These are phyloP conservation scores for Fusarium udum DNA, from an alignment of 2,329 filamentous ascomycete genomes.

Conservation along the genomic window DNA sequence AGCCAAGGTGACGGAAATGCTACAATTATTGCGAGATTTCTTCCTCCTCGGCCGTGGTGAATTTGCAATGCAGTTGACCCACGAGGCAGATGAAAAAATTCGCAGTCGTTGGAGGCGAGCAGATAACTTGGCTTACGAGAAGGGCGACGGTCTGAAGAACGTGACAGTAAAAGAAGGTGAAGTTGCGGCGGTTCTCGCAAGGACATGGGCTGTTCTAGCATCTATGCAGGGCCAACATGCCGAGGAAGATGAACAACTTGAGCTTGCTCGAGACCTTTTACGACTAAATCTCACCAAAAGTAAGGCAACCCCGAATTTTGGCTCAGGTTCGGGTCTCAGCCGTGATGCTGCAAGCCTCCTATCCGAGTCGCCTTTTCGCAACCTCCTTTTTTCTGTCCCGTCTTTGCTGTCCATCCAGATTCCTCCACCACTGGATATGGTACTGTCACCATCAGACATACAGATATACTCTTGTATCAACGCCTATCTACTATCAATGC, in stretches of 20 bases:
- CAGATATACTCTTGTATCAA: slow-evolving; percentile 86
- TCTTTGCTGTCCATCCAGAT: slow-evolving; percentile 75
- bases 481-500: slow-evolving; percentile 85
- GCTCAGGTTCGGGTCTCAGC: slow-evolving; percentile 49
- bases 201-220: slow-evolving; percentile 83
- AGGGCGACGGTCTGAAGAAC: slow-evolving; percentile 57
- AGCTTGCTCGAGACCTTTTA: slow-evolving; percentile 81
- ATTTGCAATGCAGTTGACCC: slow-evolving; percentile 87
- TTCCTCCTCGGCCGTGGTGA: slow-evolving; percentile 89
- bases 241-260: slow-evolving; percentile 84
- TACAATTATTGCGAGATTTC: slow-evolving; percentile 84
- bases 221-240: slow-evolving; percentile 74
- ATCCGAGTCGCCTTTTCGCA: slow-evolving; percentile 72
- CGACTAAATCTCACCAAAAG: slow-evolving; percentile 70
- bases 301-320: slow-evolving; percentile 51
- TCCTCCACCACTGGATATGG: slow-evolving; percentile 84
- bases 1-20: slow-evolving; percentile 76
- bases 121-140: slow-evolving; percentile 66
- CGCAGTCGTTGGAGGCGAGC: slow-evolving; percentile 76
- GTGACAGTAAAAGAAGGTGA: slow-evolving; percentile 85
- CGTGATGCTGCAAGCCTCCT: slow-evolving; percentile 48
- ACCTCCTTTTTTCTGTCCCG: slow-evolving; percentile 82
- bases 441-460: slow-evolving; percentile 80
- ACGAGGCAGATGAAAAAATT: slow-evolving; percentile 83
- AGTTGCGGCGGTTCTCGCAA: slow-evolving; percentile 77